A percentile compares a stretch with the other conserved stretches of the same genome.
These are phyloP conservation scores for Chimonanthus praecox DNA, from an alignment of 164 flowering plant species.

Conservation along the genomic window DNA sequence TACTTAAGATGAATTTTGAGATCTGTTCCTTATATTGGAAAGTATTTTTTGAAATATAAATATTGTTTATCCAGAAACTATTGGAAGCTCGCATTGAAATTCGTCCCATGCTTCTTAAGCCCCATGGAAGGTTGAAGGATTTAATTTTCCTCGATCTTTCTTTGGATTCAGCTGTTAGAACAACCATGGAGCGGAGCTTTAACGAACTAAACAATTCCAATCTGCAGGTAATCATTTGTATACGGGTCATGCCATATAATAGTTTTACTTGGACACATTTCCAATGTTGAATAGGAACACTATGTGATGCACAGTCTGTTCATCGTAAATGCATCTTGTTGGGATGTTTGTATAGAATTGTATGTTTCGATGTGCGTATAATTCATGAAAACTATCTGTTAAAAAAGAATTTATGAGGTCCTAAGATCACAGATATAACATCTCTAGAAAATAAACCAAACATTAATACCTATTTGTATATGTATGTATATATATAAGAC, in stretches of 20 bases:
- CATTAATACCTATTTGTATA: neutral
- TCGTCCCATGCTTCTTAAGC: slow-evolving; percentile 17
- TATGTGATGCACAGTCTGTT: too few relatives aligned
- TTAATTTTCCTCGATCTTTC: slow-evolving; percentile 28
- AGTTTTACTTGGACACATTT: too few relatives aligned
- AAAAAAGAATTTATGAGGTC: neutral
- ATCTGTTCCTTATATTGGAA: neutral
- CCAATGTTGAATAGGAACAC: too few relatives aligned
- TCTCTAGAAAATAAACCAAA: neutral
- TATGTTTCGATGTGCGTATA: too few relatives aligned
- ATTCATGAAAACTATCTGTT: neutral
- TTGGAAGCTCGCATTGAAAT: slow-evolving; percentile 25
- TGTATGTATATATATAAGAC: too few relatives aligned
- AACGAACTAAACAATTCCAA: slow-evolving; percentile 15
- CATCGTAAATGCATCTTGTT: neutral
- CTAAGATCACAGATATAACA: too few relatives aligned
- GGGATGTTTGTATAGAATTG: too few relatives aligned
- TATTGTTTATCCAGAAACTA: slow-evolving; percentile 16
- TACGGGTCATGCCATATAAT: neutral
- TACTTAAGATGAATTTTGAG: neutral
- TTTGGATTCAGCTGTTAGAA: slow-evolving; percentile 26
- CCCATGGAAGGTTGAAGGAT: slow-evolving; percentile 28
- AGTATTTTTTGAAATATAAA: neutral
- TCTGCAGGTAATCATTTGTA: slow-evolving; percentile 12
- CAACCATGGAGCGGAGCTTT: slow-evolving; percentile 24